phyloP scores from a whole-genome alignment of 208 protist species.

The Trypanosoma theileri region DNA sequence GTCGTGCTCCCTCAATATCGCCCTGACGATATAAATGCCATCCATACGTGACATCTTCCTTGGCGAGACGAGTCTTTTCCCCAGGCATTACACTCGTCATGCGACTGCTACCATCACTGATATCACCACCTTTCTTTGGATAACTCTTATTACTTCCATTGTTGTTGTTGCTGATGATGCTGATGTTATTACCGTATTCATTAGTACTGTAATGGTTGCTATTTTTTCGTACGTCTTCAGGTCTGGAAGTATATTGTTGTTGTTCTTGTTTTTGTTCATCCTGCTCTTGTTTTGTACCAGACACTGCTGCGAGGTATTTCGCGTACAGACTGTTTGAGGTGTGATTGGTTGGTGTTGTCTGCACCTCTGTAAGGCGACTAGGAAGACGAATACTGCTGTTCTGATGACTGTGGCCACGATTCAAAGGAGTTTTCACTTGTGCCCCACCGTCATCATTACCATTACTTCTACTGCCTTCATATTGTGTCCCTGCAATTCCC shows the following conservation, averaged over 20 bases:
- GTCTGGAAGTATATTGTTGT: not conserved
- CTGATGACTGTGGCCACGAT: not conserved
- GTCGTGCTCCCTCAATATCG: conserved; percentile 47
- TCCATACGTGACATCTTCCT: conserved; percentile 44
- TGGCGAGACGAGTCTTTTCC: conserved; percentile 11
- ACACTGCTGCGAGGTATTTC: conserved; percentile 37
- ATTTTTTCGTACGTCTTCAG: too few relatives aligned
- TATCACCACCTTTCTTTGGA: too few relatives aligned
- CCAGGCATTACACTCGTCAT: not conserved
- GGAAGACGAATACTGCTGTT: not conserved
- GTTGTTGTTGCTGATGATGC: not conserved
- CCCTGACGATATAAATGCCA: conserved; percentile 61
- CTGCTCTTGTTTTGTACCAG: not conserved
- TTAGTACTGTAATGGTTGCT: not conserved
- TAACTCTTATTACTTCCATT: not conserved
- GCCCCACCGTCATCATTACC: not conserved
- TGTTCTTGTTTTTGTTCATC: conserved; percentile 3
- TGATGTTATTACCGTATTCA: not conserved
- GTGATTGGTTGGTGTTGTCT: not conserved
- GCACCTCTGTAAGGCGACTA: not conserved
- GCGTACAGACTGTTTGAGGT: conserved; percentile 32
- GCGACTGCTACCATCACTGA: not conserved
- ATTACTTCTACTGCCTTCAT: conserved; percentile 8
- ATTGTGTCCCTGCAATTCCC: not conserved
- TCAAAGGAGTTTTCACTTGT: not conserved